phyloP scores from a whole-genome alignment of 1,284 basidiomycete genomes.

The Waitea zeae region DNA sequence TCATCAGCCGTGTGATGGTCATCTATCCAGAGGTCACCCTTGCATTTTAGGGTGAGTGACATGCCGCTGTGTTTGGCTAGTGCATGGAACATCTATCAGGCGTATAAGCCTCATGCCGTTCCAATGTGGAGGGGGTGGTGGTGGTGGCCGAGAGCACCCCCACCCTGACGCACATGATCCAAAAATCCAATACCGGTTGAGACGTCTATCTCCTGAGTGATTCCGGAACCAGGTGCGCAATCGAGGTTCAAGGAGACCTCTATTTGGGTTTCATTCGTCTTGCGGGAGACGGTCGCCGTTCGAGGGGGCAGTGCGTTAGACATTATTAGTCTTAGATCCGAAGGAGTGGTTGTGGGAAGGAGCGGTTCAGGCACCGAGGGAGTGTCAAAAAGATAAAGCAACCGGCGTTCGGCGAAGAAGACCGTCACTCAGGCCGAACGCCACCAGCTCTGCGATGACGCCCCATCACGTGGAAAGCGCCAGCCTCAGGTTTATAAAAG shows the following conservation, averaged over 20 bases:
- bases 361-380: too few relatives aligned
- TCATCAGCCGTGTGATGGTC: constrained; percentile 98
- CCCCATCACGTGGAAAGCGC: too few relatives aligned
- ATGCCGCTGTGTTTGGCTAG: constrained; percentile 89
- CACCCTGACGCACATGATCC: constrained; percentile 80
- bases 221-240: constrained; percentile 43
- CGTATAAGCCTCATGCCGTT: constrained; percentile 2
- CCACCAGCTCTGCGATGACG: too few relatives aligned
- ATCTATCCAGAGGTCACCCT: constrained; percentile 95
- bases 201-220: constrained; percentile 68
- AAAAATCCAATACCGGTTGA: constrained; percentile 96
- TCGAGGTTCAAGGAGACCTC: constrained; percentile 75
- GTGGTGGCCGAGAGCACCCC: constrained; percentile 1
- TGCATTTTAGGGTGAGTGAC: constrained; percentile 80
- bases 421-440: too few relatives aligned
- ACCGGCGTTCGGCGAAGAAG: too few relatives aligned
- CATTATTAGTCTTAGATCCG: too few relatives aligned
- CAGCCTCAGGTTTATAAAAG: too few relatives aligned
- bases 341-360: too few relatives aligned
- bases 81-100: constrained; percentile 81
- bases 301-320: constrained; percentile 27
- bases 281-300: constrained; percentile 64
- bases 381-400: too few relatives aligned
- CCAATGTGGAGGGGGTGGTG: neutral
- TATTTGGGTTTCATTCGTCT: constrained; percentile 90